Evolutionary conservation across 495 filamentous ascomycete genomes (phyloP).

Genomic region (Filosporella fistucella): DNA sequence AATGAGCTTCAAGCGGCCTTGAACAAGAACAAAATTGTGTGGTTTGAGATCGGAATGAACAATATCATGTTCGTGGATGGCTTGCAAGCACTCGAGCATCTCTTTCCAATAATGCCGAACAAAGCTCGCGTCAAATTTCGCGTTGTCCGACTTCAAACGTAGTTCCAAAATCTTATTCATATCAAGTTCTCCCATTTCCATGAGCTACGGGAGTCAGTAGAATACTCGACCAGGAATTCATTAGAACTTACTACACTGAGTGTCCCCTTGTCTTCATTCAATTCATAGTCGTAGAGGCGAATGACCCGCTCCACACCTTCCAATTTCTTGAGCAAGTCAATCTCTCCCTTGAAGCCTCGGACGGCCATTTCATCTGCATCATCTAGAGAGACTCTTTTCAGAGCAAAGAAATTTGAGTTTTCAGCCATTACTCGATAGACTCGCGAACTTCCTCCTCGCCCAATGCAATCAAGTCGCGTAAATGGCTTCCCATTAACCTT

Average conservation of each 20-base stretch:
- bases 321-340: slow-evolving; percentile 81
- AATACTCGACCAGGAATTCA: neutral
- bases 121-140: slow-evolving; percentile 79
- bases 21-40: slow-evolving; percentile 86
- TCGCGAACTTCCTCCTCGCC: slow-evolving; percentile 84
- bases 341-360: slow-evolving; percentile 92
- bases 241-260: slow-evolving; percentile 66
- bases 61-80: slow-evolving; percentile 84
- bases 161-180: slow-evolving; percentile 79
- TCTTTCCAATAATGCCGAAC: slow-evolving; percentile 98
- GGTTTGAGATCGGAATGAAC: slow-evolving; percentile 97
- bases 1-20: slow-evolving; percentile 80
- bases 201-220: slow-evolving; percentile 48
- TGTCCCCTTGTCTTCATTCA: slow-evolving; percentile 82
- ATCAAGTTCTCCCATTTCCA: slow-evolving; percentile 98
- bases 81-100: slow-evolving; percentile 92
- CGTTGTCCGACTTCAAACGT: slow-evolving; percentile 65
- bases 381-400: slow-evolving; percentile 89
- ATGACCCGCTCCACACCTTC: slow-evolving; percentile 84
- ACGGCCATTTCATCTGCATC: slow-evolving; percentile 81
- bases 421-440: slow-evolving; percentile 98
- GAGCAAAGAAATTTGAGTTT: slow-evolving; percentile 87
- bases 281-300: slow-evolving; percentile 83
- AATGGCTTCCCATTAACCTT: slow-evolving; percentile 89
- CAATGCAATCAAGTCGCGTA: slow-evolving; percentile 82